These are phyloP conservation scores for Nicotiana attenuata DNA, from an alignment of 257 asterid genomes.

Conservation along the genomic window DNA sequence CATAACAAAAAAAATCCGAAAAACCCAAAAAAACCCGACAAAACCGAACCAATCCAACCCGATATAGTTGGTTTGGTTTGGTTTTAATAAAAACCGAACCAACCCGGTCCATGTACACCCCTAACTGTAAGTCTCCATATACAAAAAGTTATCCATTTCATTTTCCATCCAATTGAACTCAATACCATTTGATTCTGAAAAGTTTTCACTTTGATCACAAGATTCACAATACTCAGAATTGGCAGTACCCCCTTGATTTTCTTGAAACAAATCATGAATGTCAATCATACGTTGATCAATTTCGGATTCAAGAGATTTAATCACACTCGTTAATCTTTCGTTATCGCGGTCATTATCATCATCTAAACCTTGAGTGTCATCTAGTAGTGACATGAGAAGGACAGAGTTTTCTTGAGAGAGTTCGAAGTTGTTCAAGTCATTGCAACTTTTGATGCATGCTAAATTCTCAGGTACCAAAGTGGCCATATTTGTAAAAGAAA, in stretches of 20 bases:
- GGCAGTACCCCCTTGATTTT: not conserved
- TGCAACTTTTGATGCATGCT: conserved; percentile 3
- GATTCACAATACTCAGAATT: not conserved
- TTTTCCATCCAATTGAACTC: too few relatives aligned
- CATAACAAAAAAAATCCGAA: too few relatives aligned
- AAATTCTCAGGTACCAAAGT: not conserved
- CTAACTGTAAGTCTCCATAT: too few relatives aligned
- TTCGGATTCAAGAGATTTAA: conserved; percentile 8
- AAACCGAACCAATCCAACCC: too few relatives aligned
- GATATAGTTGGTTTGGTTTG: too few relatives aligned
- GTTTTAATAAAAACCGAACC: too few relatives aligned
- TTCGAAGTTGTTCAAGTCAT: conserved; percentile 1
- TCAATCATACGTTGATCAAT: not conserved
- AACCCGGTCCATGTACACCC: too few relatives aligned
- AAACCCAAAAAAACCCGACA: too few relatives aligned
- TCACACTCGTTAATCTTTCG: conserved; percentile 10
- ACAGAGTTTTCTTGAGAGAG: not conserved
- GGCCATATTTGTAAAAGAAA: not conserved
- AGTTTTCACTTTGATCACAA: not conserved
- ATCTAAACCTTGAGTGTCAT: not conserved
- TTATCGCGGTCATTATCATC: not conserved
- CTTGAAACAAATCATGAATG: not conserved
- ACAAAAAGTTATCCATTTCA: too few relatives aligned
- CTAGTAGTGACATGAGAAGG: conserved; percentile 10
- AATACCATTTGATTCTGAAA: too few relatives aligned